Evolutionary conservation across 805 yeast genomes (phyloP).

Genomic region (Myxozyma melibiosi): DNA sequence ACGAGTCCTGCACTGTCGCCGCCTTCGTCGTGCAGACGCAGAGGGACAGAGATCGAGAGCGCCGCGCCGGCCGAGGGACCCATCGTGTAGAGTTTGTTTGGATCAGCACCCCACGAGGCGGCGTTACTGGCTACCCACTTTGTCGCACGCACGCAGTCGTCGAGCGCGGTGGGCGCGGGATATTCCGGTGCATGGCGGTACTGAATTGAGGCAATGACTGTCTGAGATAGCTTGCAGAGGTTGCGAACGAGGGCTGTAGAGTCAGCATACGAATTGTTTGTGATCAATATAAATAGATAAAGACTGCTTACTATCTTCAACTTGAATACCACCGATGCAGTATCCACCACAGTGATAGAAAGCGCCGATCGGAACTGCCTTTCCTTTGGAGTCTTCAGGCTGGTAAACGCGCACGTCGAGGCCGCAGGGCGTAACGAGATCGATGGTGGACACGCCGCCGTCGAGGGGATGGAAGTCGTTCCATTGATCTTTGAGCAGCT

Average conservation of each 20-base stretch:
- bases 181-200: constrained; percentile 22
- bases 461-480: background rate
- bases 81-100: constrained; percentile 1
- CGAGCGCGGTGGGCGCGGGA: constrained; percentile 14
- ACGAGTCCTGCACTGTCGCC: background rate
- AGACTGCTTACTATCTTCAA: constrained; percentile 5
- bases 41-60: constrained; percentile 5
- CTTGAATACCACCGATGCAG: constrained; percentile 11
- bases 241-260: constrained; percentile 11
- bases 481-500: constrained; percentile 4
- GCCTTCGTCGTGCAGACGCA: constrained; percentile 13
- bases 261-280: background rate
- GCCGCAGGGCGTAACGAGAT: constrained; percentile 3
- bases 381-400: constrained; percentile 8
- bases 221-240: constrained; percentile 13
- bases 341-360: constrained; percentile 18
- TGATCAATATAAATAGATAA: background rate
- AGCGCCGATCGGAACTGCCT: constrained; percentile 12
- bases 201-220: constrained; percentile 11
- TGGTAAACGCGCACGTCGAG: constrained; percentile 7
- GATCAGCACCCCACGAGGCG: constrained; percentile 6
- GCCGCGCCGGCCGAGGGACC: constrained; percentile 20
- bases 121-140: constrained; percentile 12
- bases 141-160: constrained; percentile 11
- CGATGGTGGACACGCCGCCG: constrained; percentile 5